Conservation (phyloP, 1,139 yeast genomes). For the Sugiyamaella neomexicana region DNA sequence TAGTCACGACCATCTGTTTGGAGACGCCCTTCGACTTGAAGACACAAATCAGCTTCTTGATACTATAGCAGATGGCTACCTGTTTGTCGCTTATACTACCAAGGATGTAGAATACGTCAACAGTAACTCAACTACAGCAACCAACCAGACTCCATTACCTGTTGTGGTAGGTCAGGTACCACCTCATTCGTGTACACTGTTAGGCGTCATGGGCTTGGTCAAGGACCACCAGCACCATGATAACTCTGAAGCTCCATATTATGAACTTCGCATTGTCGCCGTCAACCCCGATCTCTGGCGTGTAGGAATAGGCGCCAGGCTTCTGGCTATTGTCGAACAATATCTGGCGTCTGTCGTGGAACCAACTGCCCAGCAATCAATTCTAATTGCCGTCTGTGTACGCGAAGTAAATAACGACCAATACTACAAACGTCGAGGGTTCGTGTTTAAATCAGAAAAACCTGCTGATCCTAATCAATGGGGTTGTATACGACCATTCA, state of each 20-base stretch:
- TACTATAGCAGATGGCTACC: constrained; percentile 2
- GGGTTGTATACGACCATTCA: constrained; percentile 8
- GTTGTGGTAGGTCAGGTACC: not conserved
- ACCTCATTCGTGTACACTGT: not conserved
- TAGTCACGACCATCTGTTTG: not conserved
- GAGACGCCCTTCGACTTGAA: not conserved
- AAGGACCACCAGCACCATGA: not conserved
- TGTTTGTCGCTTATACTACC: constrained; percentile 5
- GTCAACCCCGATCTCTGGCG: constrained; percentile 18
- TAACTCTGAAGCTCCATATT: not conserved
- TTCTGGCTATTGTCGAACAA: constrained; percentile 11
- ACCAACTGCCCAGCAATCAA: not conserved
- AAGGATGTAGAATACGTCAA: not conserved
- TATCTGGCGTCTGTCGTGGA: constrained; percentile 3
- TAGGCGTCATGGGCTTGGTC: constrained; percentile 7
- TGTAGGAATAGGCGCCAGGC: constrained; percentile 15
- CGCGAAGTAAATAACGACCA: constrained; percentile 13
- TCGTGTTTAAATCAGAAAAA: not conserved
- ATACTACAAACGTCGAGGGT: constrained; percentile 14
- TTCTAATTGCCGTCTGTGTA: constrained; percentile 13
- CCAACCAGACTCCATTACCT: not conserved
- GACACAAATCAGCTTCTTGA: not conserved
- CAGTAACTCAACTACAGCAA: not conserved
- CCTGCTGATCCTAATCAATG: constrained; percentile 1
- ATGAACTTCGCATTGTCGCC: constrained; percentile 15